These are phyloP conservation scores for Tricladium varicosporioides DNA, from an alignment of 2,329 filamentous ascomycete species.

Conservation along the genomic window DNA sequence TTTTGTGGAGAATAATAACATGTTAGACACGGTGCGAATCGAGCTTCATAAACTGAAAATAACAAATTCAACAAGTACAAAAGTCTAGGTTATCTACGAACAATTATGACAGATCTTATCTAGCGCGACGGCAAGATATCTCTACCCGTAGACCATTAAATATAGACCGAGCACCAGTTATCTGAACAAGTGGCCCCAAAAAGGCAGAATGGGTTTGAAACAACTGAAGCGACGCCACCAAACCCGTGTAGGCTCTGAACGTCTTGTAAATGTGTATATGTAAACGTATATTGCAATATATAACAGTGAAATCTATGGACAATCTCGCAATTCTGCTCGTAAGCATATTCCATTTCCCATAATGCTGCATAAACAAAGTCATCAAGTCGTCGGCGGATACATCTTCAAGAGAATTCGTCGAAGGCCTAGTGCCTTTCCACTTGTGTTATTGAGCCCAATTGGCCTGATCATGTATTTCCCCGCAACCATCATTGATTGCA, in stretches of 20 bases:
- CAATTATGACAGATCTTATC: no score
- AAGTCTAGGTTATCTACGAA: no score
- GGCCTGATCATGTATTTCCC: slow-evolving; percentile 27
- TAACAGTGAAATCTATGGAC: slow-evolving; percentile 26
- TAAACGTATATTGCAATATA: slow-evolving; percentile 21
- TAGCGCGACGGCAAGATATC: no score
- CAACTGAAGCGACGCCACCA: not conserved
- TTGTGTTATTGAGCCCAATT: slow-evolving; percentile 36
- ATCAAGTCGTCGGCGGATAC: slow-evolving; percentile 28
- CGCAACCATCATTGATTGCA: slow-evolving; percentile 17
- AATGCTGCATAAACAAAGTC: slow-evolving; percentile 21
- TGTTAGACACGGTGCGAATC: not conserved
- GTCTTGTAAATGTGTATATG: slow-evolving; percentile 11
- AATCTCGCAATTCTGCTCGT: slow-evolving; percentile 12
- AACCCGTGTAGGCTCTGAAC: not conserved
- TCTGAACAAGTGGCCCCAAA: not conserved
- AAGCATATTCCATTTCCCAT: slow-evolving; percentile 12
- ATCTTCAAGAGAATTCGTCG: slow-evolving; percentile 25
- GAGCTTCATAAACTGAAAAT: no score
- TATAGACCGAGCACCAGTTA: no score
- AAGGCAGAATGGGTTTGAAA: not conserved
- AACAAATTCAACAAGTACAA: no score
- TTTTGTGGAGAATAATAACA: not conserved
- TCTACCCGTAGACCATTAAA: no score
- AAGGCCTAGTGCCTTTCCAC: slow-evolving; percentile 36